Conservation (phyloP, 129 eudicot genomes). For the Chrysanthemum lavandulifolium region DNA sequence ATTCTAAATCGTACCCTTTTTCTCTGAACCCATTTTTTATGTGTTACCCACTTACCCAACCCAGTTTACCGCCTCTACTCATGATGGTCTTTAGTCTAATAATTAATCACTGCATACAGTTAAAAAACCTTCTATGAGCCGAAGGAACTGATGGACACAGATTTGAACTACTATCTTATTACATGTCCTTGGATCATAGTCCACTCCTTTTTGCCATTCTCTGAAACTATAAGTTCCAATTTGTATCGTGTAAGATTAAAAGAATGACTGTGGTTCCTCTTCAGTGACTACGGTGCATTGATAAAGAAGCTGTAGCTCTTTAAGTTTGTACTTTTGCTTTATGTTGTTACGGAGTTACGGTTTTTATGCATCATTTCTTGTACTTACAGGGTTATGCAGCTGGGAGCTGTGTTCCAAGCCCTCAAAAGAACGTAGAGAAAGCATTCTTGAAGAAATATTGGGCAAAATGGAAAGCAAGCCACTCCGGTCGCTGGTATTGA, state of each 20-base stretch:
- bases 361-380: constrained; percentile 14
- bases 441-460: constrained; percentile 83
- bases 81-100: constrained; percentile 7
- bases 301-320: neutral
- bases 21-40: no score
- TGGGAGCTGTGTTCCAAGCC: constrained; percentile 92
- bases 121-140: neutral
- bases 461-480: constrained; percentile 97
- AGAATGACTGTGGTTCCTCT: constrained; percentile 11
- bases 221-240: neutral
- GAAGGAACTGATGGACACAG: neutral
- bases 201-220: no score
- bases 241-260: constrained; percentile 5
- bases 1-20: no score
- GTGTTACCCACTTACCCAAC: no score
- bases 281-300: neutral
- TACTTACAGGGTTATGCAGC: constrained; percentile 92
- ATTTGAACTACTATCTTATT: neutral
- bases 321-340: constrained; percentile 9
- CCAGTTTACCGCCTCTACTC: no score
- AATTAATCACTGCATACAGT: neutral
- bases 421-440: constrained; percentile 89
- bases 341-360: neutral
- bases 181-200: neutral
- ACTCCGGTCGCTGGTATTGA: constrained; percentile 82